These are phyloP conservation scores for Skeletonema tropicum DNA, from an alignment of 108 stramenopile species.

Conservation along the genomic window DNA sequence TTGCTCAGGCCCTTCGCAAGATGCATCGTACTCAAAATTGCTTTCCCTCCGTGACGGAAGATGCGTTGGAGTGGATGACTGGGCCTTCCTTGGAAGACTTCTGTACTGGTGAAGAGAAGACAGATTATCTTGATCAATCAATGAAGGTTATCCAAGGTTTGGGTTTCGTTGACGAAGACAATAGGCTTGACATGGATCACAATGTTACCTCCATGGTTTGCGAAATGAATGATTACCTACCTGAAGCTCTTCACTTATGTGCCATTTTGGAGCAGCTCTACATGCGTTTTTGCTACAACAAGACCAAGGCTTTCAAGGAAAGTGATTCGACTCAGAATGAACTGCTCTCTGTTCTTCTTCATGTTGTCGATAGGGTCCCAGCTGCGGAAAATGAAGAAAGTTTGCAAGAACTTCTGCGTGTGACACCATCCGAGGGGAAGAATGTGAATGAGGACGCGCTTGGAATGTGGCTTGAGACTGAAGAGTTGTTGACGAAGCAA, in stretches of 20 bases:
- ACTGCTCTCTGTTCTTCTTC: conserved; percentile 83
- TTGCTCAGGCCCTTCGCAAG: conserved; percentile 73
- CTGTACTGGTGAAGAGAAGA: conserved; percentile 61
- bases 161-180: conserved; percentile 76
- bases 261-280: conserved; percentile 80
- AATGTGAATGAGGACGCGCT: conserved; percentile 72
- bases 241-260: conserved; percentile 78
- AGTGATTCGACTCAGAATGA: conserved; percentile 88
- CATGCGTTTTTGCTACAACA: conserved; percentile 85
- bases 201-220: conserved; percentile 85
- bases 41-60: conserved; percentile 81
- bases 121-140: conserved; percentile 77
- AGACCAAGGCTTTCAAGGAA: conserved; percentile 84
- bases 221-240: conserved; percentile 85
- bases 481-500: conserved; percentile 63
- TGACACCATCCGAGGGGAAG: conserved; percentile 60
- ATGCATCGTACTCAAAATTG: conserved; percentile 77
- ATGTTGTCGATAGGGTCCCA: conserved; percentile 85
- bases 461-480: conserved; percentile 82
- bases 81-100: conserved; percentile 83
- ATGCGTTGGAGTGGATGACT: conserved; percentile 86
- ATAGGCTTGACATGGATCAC: conserved; percentile 87
- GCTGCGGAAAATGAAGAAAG: conserved; percentile 79
- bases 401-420: conserved; percentile 80
- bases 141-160: conserved; percentile 70